These are phyloP conservation scores for Apiospora malaysiana DNA, from an alignment of 2,329 filamentous ascomycete genomes.

Conservation along the genomic window DNA sequence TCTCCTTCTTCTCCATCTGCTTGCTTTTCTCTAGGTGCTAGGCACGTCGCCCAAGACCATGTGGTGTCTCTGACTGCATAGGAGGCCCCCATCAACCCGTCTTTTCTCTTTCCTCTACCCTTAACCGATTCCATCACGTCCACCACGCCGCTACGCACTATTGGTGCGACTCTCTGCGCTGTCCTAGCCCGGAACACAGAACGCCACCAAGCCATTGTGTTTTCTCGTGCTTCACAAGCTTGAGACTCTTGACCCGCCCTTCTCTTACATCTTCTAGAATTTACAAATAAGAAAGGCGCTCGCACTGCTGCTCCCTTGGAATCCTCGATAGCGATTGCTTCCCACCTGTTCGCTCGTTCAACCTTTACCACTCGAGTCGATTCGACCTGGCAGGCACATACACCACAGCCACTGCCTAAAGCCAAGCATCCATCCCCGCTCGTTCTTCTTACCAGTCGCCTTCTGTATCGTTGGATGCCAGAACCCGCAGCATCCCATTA, in stretches of 20 bases:
- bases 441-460: neutral
- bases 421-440: slow-evolving; percentile 6
- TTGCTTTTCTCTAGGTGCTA: neutral
- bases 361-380: neutral
- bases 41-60: neutral
- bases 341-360: slow-evolving; percentile 10
- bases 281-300: slow-evolving; percentile 12
- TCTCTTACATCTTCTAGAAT: neutral
- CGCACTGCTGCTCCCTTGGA: neutral
- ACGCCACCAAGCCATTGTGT: slow-evolving; percentile 18
- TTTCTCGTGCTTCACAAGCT: slow-evolving; percentile 9
- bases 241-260: neutral
- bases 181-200: slow-evolving; percentile 2
- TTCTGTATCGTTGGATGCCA: neutral
- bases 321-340: neutral
- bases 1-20: neutral
- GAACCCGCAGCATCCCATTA: neutral
- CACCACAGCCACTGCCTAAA: neutral
- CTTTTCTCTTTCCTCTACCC: neutral
- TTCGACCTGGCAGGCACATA: neutral
- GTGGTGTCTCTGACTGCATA: slow-evolving; percentile 7
- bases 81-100: neutral
- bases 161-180: neutral
- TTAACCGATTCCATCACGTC: neutral
- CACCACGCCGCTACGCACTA: neutral